Percentiles rank a stretch among this genome's conserved stretches.
Evolutionary conservation across 2,329 filamentous ascomycete species (phyloP).

Genomic region (Curvularia lunata): DNA sequence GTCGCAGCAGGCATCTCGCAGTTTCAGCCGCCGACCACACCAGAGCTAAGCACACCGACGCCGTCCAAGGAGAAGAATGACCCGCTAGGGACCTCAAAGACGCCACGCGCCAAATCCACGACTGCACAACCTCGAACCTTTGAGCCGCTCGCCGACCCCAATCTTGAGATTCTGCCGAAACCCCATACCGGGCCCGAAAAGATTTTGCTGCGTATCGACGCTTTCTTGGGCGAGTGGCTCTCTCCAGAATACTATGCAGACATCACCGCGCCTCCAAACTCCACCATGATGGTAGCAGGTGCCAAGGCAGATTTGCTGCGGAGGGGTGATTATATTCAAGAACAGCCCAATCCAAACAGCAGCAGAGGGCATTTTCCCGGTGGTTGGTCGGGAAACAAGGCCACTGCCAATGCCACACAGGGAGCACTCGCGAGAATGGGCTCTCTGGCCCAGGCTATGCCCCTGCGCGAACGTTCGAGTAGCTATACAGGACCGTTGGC

Average conservation of each 20-base stretch:
- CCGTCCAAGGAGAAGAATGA: slow-evolving; percentile 27
- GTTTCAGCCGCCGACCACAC: slow-evolving; percentile 53
- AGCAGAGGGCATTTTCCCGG: slow-evolving; percentile 60
- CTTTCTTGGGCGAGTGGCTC: slow-evolving; percentile 95
- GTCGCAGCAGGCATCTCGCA: slow-evolving; percentile 85
- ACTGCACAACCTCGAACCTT: slow-evolving; percentile 30
- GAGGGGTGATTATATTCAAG: slow-evolving; percentile 69
- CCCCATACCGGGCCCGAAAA: slow-evolving; percentile 45
- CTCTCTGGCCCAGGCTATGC: slow-evolving; percentile 48
- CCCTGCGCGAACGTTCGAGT: slow-evolving; percentile 56
- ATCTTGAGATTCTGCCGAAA: slow-evolving; percentile 44
- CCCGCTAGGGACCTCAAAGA: slow-evolving; percentile 17
- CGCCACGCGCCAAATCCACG: slow-evolving; percentile 23
- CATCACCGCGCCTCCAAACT: slow-evolving; percentile 86
- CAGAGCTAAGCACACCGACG: slow-evolving; percentile 28
- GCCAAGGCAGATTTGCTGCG: slow-evolving; percentile 87
- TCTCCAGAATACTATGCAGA: slow-evolving; percentile 91
- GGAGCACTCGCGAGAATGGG: slow-evolving; percentile 37
- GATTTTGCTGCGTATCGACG: slow-evolving; percentile 75
- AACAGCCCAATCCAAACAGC: slow-evolving; percentile 48
- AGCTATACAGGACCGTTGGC: slow-evolving; percentile 41
- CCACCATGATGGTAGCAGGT: slow-evolving; percentile 82
- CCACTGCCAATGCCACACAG: slow-evolving; percentile 23
- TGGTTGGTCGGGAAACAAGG: slow-evolving; percentile 58
- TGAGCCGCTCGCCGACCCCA: slow-evolving; percentile 49